Percentiles rank a stretch among this genome's conserved stretches.
These are phyloP conservation scores for Diaporthe amygdali DNA, from an alignment of 2,329 filamentous ascomycete species.

Conservation along the genomic window DNA sequence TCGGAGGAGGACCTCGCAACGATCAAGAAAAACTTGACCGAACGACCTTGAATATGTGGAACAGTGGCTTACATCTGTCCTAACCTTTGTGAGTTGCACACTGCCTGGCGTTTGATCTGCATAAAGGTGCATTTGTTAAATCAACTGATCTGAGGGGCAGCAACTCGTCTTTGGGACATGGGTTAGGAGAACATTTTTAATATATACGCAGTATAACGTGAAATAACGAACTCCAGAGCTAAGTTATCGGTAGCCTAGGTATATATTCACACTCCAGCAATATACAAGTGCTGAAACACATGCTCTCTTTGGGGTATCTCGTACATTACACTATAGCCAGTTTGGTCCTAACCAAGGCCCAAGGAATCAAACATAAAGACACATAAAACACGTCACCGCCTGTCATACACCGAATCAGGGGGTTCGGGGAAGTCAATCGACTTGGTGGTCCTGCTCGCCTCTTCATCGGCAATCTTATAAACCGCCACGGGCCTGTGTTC, in stretches of 20 bases:
- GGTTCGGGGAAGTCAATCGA: constrained; percentile 3
- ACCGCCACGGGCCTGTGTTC: not conserved
- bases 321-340: not conserved
- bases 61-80: no score
- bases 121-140: no score
- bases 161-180: no score
- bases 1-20: constrained; percentile 48
- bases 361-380: not conserved
- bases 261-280: not conserved
- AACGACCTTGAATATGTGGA: not conserved
- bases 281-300: not conserved
- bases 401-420: not conserved
- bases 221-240: no score
- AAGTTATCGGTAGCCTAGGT: no score
- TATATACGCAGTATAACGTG: not conserved
- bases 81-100: not conserved
- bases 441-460: not conserved
- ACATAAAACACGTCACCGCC: not conserved
- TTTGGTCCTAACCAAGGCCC: not conserved
- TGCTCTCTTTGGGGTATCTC: not conserved
- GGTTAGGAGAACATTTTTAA: not conserved
- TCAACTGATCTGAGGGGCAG: not conserved
- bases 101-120: no score
- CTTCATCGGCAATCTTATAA: not conserved
- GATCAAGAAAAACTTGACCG: constrained; percentile 52